A percentile compares a stretch with the other conserved stretches of the same genome.
These are phyloP conservation scores for Psilocybe sp. DNA, from an alignment of 768 basidiomycete species.

Conservation along the genomic window DNA sequence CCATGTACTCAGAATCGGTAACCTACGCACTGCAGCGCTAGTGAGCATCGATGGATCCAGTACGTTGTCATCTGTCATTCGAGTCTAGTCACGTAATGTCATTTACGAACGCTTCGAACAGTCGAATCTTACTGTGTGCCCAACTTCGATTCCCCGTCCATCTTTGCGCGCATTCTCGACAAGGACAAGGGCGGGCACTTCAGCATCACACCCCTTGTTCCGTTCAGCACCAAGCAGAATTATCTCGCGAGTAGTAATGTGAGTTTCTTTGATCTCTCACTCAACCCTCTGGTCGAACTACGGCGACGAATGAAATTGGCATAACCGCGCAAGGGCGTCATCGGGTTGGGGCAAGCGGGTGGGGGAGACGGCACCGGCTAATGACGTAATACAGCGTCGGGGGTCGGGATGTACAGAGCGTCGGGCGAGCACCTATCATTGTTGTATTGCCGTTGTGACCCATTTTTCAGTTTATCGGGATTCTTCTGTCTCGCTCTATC, in stretches of 20 bases:
- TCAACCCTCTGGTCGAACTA: no score
- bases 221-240: constrained; percentile 76
- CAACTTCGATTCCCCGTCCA: constrained; percentile 89
- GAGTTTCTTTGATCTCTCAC: no score
- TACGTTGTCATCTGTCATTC: constrained; percentile 28
- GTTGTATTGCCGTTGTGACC: no score
- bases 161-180: constrained; percentile 88
- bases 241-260: constrained; percentile 84
- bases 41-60: constrained; percentile 83
- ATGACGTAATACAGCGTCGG: no score
- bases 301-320: not conserved
- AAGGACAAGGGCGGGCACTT: constrained; percentile 93
- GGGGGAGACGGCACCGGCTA: no score
- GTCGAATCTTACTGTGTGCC: constrained; percentile 94
- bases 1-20: constrained; percentile 90
- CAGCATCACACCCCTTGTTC: constrained; percentile 71
- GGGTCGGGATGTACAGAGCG: no score
- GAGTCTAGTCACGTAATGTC: not conserved
- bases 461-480: no score
- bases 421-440: no score
- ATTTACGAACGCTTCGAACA: constrained; percentile 21
- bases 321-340: not conserved
- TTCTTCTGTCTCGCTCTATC: no score
- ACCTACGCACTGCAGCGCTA: constrained; percentile 79
- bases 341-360: not conserved